phyloP scores from a whole-genome alignment of 306 rosid species.

The Glycine soja region DNA sequence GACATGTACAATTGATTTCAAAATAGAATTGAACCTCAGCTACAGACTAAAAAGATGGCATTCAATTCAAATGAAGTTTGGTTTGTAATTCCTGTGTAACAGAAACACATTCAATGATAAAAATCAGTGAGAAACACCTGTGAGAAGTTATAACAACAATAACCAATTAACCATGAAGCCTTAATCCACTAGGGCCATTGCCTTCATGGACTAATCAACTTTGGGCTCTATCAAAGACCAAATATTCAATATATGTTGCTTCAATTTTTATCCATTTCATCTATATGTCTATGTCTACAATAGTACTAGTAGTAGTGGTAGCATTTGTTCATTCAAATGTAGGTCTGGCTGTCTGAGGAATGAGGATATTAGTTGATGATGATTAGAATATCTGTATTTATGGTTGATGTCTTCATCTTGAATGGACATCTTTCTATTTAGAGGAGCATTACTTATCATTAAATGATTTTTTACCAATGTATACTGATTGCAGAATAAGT shows the following conservation, averaged over 20 bases:
- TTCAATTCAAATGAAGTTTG: slow-evolving; percentile 35
- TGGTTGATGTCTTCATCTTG: slow-evolving; percentile 31
- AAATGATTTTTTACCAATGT: slow-evolving; percentile 35
- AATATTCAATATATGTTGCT: slow-evolving; percentile 2
- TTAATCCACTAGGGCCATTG: slow-evolving; percentile 7
- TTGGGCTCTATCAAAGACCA: slow-evolving; percentile 23
- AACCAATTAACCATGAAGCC: background rate
- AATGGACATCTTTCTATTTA: slow-evolving; percentile 1
- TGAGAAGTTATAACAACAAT: slow-evolving; percentile 31
- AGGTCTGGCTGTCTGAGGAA: background rate
- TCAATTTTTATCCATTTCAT: slow-evolving; percentile 6
- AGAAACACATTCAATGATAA: background rate
- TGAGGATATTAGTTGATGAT: slow-evolving; percentile 13
- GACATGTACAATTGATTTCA: background rate
- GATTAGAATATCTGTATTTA: background rate
- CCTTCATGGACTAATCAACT: slow-evolving; percentile 13
- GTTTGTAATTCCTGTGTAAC: slow-evolving; percentile 3
- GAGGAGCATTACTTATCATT: background rate
- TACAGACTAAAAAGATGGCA: background rate
- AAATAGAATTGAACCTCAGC: slow-evolving; percentile 18
- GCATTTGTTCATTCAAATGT: slow-evolving; percentile 21
- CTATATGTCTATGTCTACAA: background rate
- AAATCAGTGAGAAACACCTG: background rate
- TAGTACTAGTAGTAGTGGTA: slow-evolving; percentile 21
- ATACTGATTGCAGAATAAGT: slow-evolving; percentile 65